These are phyloP conservation scores for Abelmoschus esculentus DNA, from an alignment of 345 rosid genomes.

Conservation along the genomic window DNA sequence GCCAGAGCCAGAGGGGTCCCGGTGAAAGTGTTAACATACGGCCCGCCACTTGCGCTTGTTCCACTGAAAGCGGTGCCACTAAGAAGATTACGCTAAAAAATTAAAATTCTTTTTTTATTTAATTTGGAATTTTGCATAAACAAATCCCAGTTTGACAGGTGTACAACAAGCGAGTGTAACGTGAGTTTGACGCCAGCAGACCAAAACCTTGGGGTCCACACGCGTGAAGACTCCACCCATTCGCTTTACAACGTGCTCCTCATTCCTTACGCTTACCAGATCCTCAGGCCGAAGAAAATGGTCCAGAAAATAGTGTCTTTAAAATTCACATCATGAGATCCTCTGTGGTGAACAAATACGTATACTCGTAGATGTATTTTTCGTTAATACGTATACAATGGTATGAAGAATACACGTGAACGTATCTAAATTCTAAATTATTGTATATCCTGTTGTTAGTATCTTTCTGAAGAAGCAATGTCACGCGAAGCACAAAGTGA, in stretches of 20 bases:
- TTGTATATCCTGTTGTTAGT: too few species aligned
- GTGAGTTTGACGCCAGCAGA: constrained; percentile 34
- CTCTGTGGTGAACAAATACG: neutral
- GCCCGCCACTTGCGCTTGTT: constrained; percentile 42
- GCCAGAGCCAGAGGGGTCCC: constrained; percentile 3
- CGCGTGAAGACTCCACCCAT: constrained; percentile 23
- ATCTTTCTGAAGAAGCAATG: neutral
- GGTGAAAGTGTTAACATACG: constrained; percentile 27
- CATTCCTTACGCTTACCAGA: too few species aligned
- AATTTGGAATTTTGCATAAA: too few species aligned
- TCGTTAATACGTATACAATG: too few species aligned
- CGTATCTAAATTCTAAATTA: too few species aligned
- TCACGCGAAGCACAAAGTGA: constrained; percentile 30
- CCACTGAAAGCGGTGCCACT: constrained; percentile 25
- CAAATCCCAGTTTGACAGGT: constrained; percentile 9
- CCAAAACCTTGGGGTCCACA: constrained; percentile 23
- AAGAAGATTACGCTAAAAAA: neutral
- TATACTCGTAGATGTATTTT: too few species aligned
- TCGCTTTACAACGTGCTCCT: constrained; percentile 23
- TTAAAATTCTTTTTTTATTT: neutral
- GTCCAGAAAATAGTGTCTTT: neutral
- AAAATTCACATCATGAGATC: neutral
- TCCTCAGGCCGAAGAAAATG: too few species aligned
- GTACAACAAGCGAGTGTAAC: neutral
- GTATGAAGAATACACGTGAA: too few species aligned